Base-by-base conservation (phyloP, 2,329 filamentous ascomycete species). In the Teratosphaeria nubilosa region DNA sequence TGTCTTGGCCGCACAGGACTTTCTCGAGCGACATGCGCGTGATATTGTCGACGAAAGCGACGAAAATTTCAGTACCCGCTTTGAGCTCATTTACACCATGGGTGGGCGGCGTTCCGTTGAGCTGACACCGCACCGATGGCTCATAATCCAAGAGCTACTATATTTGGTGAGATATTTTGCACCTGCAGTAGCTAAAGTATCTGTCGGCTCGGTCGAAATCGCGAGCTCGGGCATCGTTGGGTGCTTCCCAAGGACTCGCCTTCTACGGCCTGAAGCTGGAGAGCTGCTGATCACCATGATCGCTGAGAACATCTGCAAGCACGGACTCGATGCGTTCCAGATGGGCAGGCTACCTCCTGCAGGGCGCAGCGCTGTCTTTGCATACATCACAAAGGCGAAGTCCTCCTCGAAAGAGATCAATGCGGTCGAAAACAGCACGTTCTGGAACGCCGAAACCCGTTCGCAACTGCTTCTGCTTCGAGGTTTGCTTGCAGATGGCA, bases 11-110 rank as follows among this genome's bases (percentile, higher is more conserved):
- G 74, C 77, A 0, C 81, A 86, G 30, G 59, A 68, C 0, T 82
- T 79, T 73, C 66, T 87, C 5, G 72, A 79, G 1, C 59, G 60
- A 0, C 65, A 73, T 1, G 80, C 77, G 2, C 77, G 85, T 0
- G 85, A 89, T 64, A 74, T 88, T 0, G 70, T 88, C 0, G 86
- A 88, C 60, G 86, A 88, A 64, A 85, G 70, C 45, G 76, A 78
- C 55, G 70, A 76, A 25, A 74, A 73, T 16, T 68, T 77, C 37
- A 71, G 72, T 1, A 71, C 74, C 1, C 64, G 67, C 2, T 76
- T 75, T 13, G 74, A 76, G 63, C 66, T 78, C 0, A 73, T 77
- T 20, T 78, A 77, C 54, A 75, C 76, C 1, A 75, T 75, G 14
- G 76, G 76, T 7, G 64, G 64, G 0, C 76, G 76, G 57, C 67